These are phyloP conservation scores for Phytophthora podocarpi DNA, from an alignment of 352 stramenopile genomes.

Conservation along the genomic window DNA sequence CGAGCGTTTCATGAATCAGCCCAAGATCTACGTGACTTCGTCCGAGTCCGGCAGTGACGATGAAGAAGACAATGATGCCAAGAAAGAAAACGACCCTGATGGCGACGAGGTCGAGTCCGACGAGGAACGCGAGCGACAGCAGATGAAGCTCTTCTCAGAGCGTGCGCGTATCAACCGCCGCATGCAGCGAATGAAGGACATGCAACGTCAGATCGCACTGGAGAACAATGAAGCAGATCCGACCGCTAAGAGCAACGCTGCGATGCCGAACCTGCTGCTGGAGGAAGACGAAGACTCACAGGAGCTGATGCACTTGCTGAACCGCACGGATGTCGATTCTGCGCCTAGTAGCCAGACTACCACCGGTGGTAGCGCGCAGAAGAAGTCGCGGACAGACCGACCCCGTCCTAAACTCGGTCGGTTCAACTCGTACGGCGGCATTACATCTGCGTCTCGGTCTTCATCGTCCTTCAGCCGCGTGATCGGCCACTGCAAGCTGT, in stretches of 20 bases:
- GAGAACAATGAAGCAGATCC: constrained; percentile 46
- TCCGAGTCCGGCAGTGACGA: constrained; percentile 79
- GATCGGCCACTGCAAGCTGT: constrained; percentile 73
- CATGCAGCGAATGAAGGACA: constrained; percentile 86
- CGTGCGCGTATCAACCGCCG: constrained; percentile 81
- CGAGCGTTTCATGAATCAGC: constrained; percentile 74
- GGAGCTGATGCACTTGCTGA: constrained; percentile 68
- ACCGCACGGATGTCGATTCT: constrained; percentile 54
- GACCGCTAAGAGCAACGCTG: constrained; percentile 21
- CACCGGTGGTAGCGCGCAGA: not conserved
- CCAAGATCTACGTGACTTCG: constrained; percentile 88
- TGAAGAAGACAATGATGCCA: constrained; percentile 38
- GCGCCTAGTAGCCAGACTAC: constrained; percentile 9
- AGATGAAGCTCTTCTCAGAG: constrained; percentile 89
- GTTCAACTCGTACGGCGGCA: constrained; percentile 60
- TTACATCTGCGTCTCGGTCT: constrained; percentile 43
- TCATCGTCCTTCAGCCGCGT: constrained; percentile 77
- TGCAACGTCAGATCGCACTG: constrained; percentile 65
- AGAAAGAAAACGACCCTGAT: constrained; percentile 31
- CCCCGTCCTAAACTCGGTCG: constrained; percentile 46
- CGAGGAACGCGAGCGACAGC: constrained; percentile 78
- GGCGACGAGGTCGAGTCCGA: constrained; percentile 73
- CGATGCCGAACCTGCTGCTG: constrained; percentile 62
- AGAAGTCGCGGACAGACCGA: constrained; percentile 14
- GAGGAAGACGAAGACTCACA: constrained; percentile 85